Base-by-base conservation (phyloP, 1,284 basidiomycete species). In the Meira nashicola region DNA sequence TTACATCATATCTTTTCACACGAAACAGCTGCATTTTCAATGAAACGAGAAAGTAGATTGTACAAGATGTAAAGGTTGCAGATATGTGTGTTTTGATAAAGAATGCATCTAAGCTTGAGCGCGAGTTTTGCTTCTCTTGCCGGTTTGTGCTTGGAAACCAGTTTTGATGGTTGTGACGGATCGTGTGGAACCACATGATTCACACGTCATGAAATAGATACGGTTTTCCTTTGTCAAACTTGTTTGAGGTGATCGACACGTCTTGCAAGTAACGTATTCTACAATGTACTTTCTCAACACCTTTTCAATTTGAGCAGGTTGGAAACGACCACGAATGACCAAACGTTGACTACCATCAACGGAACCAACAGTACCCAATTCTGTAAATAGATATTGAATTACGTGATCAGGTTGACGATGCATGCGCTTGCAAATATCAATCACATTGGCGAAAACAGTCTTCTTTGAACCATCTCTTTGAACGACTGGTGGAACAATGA, bases 181-280 rank as follows among this genome's bases (percentile, higher is more conserved):
- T 55, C 94, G 86, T 73, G 89, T 84, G 65, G 88, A 92, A 8
- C 92, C 92, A 78, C 92, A 96, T 23, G 89, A 88, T 81, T 95
- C 90, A 83, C 94, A 97, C 0, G 90, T 87, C 85, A 98, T 92
- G 84, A 99, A 98, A 84, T 94, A 97, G 78, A 99, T 91, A 81
- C 94, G 90, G 81, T 97, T 96, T 82, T 97, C 92, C 81, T 97
- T 97, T 51, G 89, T 89, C 50, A 99, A 85, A 19, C 94, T 85
- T 5, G 94, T 99, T 79, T 97, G 93, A 54, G 92, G 91, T 3
- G 93, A 96, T 82, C 96, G 97, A 85, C 94, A 99, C 41, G 94
- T 98, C 82, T 96, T 95, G 86, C 94, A 99, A 44, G 92, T 96
- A 60, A 99, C 95, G 82, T 99, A 98, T 82, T 98, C 94, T 70